phyloP scores from a whole-genome alignment of 257 asterid species.

The Jaltomata sinuosa region DNA sequence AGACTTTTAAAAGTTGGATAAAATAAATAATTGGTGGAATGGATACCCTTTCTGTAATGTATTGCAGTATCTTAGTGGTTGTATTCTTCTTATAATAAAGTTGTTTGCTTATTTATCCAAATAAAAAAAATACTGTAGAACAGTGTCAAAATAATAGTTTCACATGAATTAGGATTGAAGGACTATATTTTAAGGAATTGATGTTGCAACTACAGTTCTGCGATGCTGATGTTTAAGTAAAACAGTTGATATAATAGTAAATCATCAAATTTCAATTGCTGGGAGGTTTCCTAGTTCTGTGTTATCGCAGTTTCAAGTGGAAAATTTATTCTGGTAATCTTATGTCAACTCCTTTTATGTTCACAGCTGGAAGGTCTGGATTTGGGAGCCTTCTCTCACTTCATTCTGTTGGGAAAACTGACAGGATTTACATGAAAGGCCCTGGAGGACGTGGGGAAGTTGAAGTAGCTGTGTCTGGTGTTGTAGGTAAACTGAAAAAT shows the following conservation, averaged over 20 bases:
- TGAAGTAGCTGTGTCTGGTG: conserved; percentile 97
- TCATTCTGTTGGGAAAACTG: conserved; percentile 84
- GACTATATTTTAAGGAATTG: neutral
- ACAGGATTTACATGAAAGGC: conserved; percentile 92
- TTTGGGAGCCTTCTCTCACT: conserved; percentile 92
- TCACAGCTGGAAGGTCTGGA: conserved; percentile 83
- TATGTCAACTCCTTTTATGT: neutral
- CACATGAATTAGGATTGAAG: neutral
- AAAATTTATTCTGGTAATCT: neutral
- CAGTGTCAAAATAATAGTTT: neutral
- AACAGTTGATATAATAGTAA: neutral
- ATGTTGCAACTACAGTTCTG: neutral
- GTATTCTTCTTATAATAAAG: neutral
- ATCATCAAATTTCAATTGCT: neutral
- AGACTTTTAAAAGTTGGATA: neutral
- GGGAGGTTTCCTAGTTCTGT: neutral
- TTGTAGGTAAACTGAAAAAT: conserved; percentile 49
- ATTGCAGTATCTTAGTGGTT: neutral
- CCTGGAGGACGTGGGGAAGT: conserved; percentile 99
- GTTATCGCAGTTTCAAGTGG: neutral
- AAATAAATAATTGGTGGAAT: conserved; percentile 1
- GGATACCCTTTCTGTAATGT: neutral
- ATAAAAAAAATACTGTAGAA: neutral
- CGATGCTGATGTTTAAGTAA: neutral
- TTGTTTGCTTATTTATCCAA: neutral